These are phyloP conservation scores for Cyclospora cayetanensis DNA, from an alignment of 169 alveolate species.

Conservation along the genomic window DNA sequence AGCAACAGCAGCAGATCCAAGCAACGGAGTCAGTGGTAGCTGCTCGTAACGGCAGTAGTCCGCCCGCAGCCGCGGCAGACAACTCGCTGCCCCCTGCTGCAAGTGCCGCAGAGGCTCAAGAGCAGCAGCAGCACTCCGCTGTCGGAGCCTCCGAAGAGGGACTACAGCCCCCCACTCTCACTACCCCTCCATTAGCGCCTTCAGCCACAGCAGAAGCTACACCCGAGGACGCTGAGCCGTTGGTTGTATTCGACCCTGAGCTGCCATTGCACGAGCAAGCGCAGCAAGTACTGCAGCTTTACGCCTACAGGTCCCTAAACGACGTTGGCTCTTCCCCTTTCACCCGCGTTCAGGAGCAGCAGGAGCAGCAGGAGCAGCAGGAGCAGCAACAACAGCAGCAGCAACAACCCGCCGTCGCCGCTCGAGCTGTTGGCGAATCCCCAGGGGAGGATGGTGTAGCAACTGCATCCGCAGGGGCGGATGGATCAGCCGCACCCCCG, in stretches of 20 bases:
- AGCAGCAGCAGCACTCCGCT: not conserved
- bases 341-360: not conserved
- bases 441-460: not conserved
- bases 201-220: slow-evolving; percentile 9
- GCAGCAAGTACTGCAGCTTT: slow-evolving; percentile 16
- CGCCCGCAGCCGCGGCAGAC: not conserved
- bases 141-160: not conserved
- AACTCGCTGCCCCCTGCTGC: not conserved
- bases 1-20: not conserved
- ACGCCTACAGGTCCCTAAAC: not conserved
- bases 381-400: not conserved
- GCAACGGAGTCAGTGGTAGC: not conserved
- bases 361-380: slow-evolving; percentile 30
- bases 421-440: not conserved
- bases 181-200: not conserved
- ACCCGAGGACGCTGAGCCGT: not conserved
- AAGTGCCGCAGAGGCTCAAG: not conserved
- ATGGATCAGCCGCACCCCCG: not conserved
- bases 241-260: not conserved
- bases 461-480: not conserved
- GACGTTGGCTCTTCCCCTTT: not conserved
- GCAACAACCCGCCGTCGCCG: not conserved
- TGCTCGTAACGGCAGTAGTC: no score
- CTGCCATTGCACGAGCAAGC: slow-evolving; percentile 7
- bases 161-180: not conserved